Conservation (phyloP, 495 filamentous ascomycete genomes). For the Aspergillus olivimuriae region DNA sequence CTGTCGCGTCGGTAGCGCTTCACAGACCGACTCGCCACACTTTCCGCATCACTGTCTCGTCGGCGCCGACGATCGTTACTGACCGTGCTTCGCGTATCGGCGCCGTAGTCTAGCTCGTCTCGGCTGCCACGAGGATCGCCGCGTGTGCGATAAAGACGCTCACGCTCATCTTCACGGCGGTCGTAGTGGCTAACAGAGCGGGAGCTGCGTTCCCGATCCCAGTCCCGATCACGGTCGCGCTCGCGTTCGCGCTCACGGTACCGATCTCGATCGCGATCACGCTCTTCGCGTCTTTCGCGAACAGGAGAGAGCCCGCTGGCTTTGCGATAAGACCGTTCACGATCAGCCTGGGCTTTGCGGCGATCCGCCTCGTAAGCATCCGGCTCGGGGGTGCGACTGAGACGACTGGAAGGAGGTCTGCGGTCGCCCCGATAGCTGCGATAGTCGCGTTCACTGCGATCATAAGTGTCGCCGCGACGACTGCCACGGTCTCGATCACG, state of each 20-base stretch:
- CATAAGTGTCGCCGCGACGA: slow-evolving; percentile 47
- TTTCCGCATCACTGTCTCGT: slow-evolving; percentile 71
- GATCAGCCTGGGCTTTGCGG: slow-evolving; percentile 76
- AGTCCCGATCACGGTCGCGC: slow-evolving; percentile 43
- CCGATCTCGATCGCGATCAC: slow-evolving; percentile 48
- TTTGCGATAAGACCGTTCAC: slow-evolving; percentile 82
- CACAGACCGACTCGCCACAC: slow-evolving; percentile 55
- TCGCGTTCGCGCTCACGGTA: slow-evolving; percentile 31
- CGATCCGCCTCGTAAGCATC: slow-evolving; percentile 88
- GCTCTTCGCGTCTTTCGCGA: slow-evolving; percentile 50
- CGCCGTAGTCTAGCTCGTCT: slow-evolving; percentile 84
- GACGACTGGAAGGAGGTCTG: slow-evolving; percentile 50
- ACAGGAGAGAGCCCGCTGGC: slow-evolving; percentile 52
- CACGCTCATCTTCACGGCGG: slow-evolving; percentile 75
- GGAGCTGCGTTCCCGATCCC: slow-evolving; percentile 47
- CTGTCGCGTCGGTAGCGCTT: slow-evolving; percentile 42
- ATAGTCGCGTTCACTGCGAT: slow-evolving; percentile 44
- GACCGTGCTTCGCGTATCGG: slow-evolving; percentile 58
- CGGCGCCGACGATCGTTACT: slow-evolving; percentile 50
- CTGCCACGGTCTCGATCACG: slow-evolving; percentile 52
- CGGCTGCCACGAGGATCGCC: slow-evolving; percentile 68
- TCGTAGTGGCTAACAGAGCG: slow-evolving; percentile 49
- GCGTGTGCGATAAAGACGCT: slow-evolving; percentile 75
- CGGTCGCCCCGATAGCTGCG: slow-evolving; percentile 48
- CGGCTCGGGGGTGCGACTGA: slow-evolving; percentile 72